A percentile compares a stretch with the other conserved stretches of the same genome.
Evolutionary conservation across 2,329 filamentous ascomycete genomes (phyloP).

Genomic region (Pyrenophora tritici-repentis): DNA sequence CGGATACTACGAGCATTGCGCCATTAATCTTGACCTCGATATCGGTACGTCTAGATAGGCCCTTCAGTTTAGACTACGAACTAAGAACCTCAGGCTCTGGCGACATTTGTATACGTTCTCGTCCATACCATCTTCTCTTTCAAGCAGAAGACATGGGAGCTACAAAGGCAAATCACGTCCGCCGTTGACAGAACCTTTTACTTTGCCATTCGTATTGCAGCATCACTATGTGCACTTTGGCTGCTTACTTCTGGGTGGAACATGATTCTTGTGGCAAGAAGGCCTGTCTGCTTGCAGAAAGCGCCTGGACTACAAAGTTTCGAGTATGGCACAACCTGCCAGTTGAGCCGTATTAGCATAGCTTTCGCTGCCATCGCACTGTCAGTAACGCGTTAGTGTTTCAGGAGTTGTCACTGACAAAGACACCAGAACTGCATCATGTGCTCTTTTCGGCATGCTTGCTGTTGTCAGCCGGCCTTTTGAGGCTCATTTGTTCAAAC

Average conservation of each 20-base stretch:
- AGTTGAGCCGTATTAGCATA: slow-evolving; percentile 35
- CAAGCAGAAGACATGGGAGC: slow-evolving; percentile 39
- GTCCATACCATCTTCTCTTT: slow-evolving; percentile 44
- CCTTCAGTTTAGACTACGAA: background rate
- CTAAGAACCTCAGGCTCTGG: slow-evolving; percentile 33
- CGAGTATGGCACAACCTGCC: slow-evolving; percentile 42
- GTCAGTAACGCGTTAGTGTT: slow-evolving; percentile 25
- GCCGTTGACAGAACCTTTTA: slow-evolving; percentile 40
- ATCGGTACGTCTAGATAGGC: slow-evolving; percentile 32
- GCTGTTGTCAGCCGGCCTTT: slow-evolving; percentile 43
- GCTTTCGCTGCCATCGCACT: slow-evolving; percentile 41
- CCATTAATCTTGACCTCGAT: slow-evolving; percentile 39
- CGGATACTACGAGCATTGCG: slow-evolving; percentile 36
- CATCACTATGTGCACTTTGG: slow-evolving; percentile 44
- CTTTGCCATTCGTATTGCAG: slow-evolving; percentile 39
- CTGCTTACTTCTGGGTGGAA: slow-evolving; percentile 48
- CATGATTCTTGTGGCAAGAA: slow-evolving; percentile 46
- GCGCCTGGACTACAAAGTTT: slow-evolving; percentile 32
- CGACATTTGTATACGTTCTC: slow-evolving; percentile 41
- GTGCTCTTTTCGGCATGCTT: slow-evolving; percentile 41
- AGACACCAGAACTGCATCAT: slow-evolving; percentile 36
- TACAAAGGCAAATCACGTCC: slow-evolving; percentile 28
- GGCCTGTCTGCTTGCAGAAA: slow-evolving; percentile 38
- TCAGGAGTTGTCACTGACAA: background rate
- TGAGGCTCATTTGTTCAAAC: slow-evolving; percentile 43